Base-by-base conservation (phyloP, 805 yeast genomes). In the Yarrowia divulgata region DNA sequence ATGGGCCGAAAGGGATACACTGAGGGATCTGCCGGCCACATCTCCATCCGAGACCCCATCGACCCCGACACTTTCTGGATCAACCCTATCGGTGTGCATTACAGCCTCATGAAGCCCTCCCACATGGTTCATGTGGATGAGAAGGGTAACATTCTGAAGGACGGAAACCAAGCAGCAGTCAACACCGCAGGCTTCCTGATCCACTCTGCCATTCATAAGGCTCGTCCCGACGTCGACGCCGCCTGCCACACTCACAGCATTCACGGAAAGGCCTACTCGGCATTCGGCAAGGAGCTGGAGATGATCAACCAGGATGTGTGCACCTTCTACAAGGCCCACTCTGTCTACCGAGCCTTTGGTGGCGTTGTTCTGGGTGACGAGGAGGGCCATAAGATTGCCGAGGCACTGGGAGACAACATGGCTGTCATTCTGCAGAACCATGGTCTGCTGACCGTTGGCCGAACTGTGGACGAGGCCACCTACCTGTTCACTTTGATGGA, bases 1-100 rank as follows among this genome's bases (percentile, higher is more conserved):
- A 90, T 91, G 77, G 93, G 91, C n/a, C 83, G 96, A 75, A 86
- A 85, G 73, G 91, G 91, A 18, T 91, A 80, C 78, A 82, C 87
- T 18, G 92, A 90, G 77, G 97, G 97, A 16, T 78, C 87, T 23
- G 92, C 97, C 0, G 97, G 97, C 29, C 97, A 91, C 76, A 91
- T 91, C 70, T 89, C 95, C 9, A 84, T 91, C 13, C 84, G 95
- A 73, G 97, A 91, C 75, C 97, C 97, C 3, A 87, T 90, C 54
- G 87, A 88, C 72, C 89, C 89, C n/a, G 77, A 82, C 57, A 90
- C 94, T 3, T 91, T 91, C 77, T 91, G 97, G 97, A 90, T 91
- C 77, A 91, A 91, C 79, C 97, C 97, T 5, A 80, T 91, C 72
- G 94, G 90, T n/a, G 84, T 83, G 72, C 97, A 91, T 78, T 91